Conservation (phyloP, 805 yeast species). For the Wickerhamomyces ciferrii region DNA sequence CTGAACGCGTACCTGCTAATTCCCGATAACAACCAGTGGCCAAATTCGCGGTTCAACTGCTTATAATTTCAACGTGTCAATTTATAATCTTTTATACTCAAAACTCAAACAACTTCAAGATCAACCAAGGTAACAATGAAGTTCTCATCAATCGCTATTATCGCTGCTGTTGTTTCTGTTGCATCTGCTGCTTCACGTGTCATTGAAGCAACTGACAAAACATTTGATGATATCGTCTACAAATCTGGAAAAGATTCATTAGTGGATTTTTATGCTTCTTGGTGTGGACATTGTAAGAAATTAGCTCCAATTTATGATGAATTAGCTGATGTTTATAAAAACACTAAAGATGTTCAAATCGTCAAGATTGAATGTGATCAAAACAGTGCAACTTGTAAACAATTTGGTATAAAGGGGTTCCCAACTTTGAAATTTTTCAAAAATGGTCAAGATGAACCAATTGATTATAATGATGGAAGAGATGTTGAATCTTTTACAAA, state of each 20-base stretch:
- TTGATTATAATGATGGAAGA: constrained; percentile 65
- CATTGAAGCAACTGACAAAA: constrained; percentile 39
- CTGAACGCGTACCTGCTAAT: no score
- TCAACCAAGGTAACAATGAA: not conserved
- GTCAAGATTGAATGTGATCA: constrained; percentile 87
- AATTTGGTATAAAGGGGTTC: constrained; percentile 76
- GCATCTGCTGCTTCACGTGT: constrained; percentile 23
- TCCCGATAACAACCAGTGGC: no score
- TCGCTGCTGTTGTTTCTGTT: not conserved
- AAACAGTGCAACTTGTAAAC: constrained; percentile 71
- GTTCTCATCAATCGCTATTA: not conserved
- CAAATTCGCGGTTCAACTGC: no score
- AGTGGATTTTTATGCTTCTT: constrained; percentile 90
- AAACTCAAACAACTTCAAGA: no score
- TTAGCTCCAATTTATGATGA: constrained; percentile 85
- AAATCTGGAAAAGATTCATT: constrained; percentile 66
- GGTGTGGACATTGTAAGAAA: constrained; percentile 96
- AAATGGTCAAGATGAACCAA: constrained; percentile 57
- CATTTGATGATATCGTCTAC: constrained; percentile 49
- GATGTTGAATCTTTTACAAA: constrained; percentile 60
- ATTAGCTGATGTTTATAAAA: constrained; percentile 61
- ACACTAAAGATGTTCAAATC: constrained; percentile 53
- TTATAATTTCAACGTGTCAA: no score
- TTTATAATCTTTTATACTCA: no score
- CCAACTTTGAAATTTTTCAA: constrained; percentile 91